These are phyloP conservation scores for Aureobasidium sp. DNA, from an alignment of 2,329 filamentous ascomycete species.

Conservation along the genomic window DNA sequence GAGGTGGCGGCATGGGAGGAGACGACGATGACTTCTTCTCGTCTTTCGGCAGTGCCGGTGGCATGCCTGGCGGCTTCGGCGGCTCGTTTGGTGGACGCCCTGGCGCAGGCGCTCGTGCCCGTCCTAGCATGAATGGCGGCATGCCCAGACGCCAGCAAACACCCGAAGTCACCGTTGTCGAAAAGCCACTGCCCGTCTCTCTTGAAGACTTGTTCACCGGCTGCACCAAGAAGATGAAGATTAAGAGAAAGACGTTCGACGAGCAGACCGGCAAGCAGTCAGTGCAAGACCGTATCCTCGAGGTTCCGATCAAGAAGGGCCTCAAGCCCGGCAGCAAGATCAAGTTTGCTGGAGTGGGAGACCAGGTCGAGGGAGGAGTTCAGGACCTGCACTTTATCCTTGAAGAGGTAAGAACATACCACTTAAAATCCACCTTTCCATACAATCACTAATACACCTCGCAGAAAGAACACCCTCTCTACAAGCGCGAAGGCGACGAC, in stretches of 20 bases:
- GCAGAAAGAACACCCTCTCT: conserved; percentile 74
- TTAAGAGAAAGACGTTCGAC: conserved; percentile 93
- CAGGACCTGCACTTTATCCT: conserved; percentile 95
- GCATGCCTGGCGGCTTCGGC: conserved; percentile 33
- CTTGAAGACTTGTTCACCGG: conserved; percentile 87
- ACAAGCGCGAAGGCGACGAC: conserved; percentile 82
- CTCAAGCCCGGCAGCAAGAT: conserved; percentile 97
- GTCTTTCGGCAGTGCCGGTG: conserved; percentile 36
- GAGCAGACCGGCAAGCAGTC: conserved; percentile 70
- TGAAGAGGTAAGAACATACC: conserved; percentile 49
- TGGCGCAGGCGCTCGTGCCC: conserved; percentile 19
- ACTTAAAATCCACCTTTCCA: conserved; percentile 40
- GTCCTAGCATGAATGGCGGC: conserved; percentile 25
- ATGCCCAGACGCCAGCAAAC: conserved; percentile 47
- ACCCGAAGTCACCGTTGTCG: conserved; percentile 84
- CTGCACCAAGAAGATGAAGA: conserved; percentile 93
- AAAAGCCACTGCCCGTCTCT: conserved; percentile 71
- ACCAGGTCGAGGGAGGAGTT: conserved; percentile 91
- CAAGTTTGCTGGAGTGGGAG: conserved; percentile 95
- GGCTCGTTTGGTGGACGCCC: conserved; percentile 28
- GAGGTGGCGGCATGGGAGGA: conserved; percentile 31
- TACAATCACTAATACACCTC: conserved; percentile 31
- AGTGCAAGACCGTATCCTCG: conserved; percentile 80
- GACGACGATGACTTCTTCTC: conserved; percentile 54
- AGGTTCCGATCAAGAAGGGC: conserved; percentile 92